A percentile compares a stretch with the other conserved stretches of the same genome.
Evolutionary conservation across 2,329 filamentous ascomycete species (phyloP).

Genomic region (Colletotrichum sp.): DNA sequence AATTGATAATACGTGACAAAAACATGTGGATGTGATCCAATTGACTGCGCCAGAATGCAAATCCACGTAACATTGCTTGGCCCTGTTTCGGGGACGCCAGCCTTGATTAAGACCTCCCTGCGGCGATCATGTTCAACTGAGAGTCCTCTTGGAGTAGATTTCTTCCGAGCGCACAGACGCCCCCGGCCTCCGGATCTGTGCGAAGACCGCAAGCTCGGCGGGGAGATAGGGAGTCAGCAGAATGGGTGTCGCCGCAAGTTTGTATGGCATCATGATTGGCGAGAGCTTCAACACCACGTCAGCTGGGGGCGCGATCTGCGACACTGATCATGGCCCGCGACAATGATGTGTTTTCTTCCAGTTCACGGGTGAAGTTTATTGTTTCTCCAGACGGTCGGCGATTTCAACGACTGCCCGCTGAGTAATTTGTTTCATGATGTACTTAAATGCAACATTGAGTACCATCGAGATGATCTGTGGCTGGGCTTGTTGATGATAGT

Average conservation of each 20-base stretch:
- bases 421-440: background rate
- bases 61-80: background rate
- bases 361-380: background rate
- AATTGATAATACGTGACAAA: background rate
- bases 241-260: background rate
- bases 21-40: background rate
- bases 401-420: background rate
- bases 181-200: accelerated
- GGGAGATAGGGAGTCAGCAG: background rate
- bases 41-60: background rate
- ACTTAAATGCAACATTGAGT: background rate
- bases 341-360: background rate
- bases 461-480: background rate
- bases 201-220: background rate
- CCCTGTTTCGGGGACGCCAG: background rate
- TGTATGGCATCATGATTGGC: background rate
- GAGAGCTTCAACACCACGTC: background rate
- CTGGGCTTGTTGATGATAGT: background rate
- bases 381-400: background rate
- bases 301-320: background rate
- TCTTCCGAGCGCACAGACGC: background rate
- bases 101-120: background rate
- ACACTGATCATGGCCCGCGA: background rate
- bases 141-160: background rate
- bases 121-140: background rate